Base-by-base conservation (phyloP, 2,329 filamentous ascomycete genomes). In the Helotiales sp. region DNA sequence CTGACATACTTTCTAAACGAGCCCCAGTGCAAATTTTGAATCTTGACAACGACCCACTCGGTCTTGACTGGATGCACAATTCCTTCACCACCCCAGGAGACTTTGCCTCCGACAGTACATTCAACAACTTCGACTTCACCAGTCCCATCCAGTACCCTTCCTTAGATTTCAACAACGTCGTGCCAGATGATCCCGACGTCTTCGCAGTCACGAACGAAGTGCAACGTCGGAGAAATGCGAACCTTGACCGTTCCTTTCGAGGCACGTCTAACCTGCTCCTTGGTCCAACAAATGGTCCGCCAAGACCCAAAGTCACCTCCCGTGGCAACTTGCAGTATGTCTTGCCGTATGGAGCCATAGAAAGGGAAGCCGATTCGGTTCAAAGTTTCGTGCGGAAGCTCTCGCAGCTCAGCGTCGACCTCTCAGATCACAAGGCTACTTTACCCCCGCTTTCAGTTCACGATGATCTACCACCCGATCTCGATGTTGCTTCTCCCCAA, bases 381-480 rank as follows among this genome's bases (percentile, higher is more conserved):
- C 67, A 26, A 28, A 26, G 61, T n/a, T 69, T 71, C 55, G 69
- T 75, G 28, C 55, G 61, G 7, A 65, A 66, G 24, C 63, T 75
- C 20, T 74, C 73, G 3, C 47, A 72, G 26, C 65, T 74, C 8
- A 73, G 67, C 43, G 66, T 65, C 17, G 61, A 69, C 40, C 66
- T 74, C 11, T 72, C 66, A n/a, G 67, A 72, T 20, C 68, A 73
- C 22, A 34, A 32, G 13, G 50, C 55, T 15, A 69, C 61, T 4
- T 66, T 75, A 28, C 73, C 73, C 17, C 69, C 72, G 6, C 52
- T 68, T 17, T 69, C 68, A 11, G 70, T 73, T n/a, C 70, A 75
- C 43, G 69, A 72, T 22, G 26, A 26, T 22, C 5, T n/a, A 5
- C 13, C 49, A 30, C 54, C 54, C 6, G 54, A 63, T 26, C 28